These are phyloP conservation scores for Lolium perenne DNA, from an alignment of 176 grass and related monocot species.

Conservation along the genomic window DNA sequence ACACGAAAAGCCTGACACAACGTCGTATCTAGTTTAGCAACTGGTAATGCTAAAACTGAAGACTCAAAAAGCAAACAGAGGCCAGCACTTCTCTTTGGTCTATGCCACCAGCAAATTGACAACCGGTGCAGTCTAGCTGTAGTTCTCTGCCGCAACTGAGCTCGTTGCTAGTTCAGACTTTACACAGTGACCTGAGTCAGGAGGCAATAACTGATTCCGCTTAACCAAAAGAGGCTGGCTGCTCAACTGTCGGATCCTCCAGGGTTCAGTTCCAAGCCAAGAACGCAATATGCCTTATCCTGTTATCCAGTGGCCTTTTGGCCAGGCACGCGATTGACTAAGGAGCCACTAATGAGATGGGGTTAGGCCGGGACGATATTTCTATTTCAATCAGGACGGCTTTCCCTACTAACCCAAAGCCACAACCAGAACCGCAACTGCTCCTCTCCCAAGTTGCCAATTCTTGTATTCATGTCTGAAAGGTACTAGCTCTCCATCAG, in stretches of 20 bases:
- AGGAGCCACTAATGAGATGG: slow-evolving; percentile 16
- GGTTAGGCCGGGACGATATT: slow-evolving; percentile 45
- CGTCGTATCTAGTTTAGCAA: background rate
- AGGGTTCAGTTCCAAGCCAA: slow-evolving; percentile 26
- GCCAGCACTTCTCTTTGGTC: background rate
- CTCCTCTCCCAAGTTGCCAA: slow-evolving; percentile 33
- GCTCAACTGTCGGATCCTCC: slow-evolving; percentile 39
- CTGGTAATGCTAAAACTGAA: background rate
- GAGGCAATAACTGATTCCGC: slow-evolving; percentile 35
- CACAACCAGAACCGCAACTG: slow-evolving; percentile 18
- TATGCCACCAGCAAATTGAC: slow-evolving; percentile 14
- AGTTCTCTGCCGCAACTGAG: slow-evolving; percentile 1
- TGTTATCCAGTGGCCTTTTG: slow-evolving; percentile 24
- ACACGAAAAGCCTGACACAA: too few relatives aligned
- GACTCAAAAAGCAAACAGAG: slow-evolving; percentile 6
- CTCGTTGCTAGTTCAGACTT: slow-evolving; percentile 20
- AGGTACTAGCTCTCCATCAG: slow-evolving; percentile 33
- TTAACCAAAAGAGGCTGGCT: slow-evolving; percentile 43
- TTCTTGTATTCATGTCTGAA: slow-evolving; percentile 11
- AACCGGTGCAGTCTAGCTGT: background rate
- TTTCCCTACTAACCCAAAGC: slow-evolving; percentile 6
- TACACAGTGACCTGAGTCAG: slow-evolving; percentile 33
- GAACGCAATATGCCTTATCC: slow-evolving; percentile 42
- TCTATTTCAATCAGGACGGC: slow-evolving; percentile 14
- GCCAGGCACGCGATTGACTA: background rate